Conservation (phyloP, 768 basidiomycete genomes). For the Leccinellum rugosiceps region DNA sequence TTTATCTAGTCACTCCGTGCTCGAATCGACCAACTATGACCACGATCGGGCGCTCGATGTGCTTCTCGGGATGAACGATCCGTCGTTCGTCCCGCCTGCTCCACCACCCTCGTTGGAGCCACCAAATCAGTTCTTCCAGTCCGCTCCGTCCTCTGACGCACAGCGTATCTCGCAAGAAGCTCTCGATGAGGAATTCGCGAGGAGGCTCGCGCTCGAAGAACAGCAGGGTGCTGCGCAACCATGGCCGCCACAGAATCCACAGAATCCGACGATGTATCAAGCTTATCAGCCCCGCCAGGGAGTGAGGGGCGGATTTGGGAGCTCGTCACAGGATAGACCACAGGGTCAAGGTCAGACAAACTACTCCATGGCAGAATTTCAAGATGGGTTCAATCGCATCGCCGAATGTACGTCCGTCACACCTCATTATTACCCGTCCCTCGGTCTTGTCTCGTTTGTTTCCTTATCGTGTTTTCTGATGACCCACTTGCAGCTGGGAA, state of each 20-base stretch:
- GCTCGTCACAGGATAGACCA: neutral
- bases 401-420: constrained; percentile 64
- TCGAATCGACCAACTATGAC: constrained; percentile 67
- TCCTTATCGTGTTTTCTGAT: neutral
- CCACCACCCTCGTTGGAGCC: neutral
- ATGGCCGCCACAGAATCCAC: constrained; percentile 14
- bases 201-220: constrained; percentile 65
- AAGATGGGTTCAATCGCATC: constrained; percentile 70
- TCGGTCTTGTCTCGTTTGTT: neutral
- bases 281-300: constrained; percentile 24
- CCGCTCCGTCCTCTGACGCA: constrained; percentile 24
- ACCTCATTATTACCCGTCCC: too few species aligned
- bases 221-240: constrained; percentile 31
- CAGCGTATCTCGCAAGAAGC: constrained; percentile 51
- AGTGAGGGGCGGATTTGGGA: constrained; percentile 7
- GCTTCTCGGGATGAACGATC: constrained; percentile 84
- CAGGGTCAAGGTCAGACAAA: constrained; percentile 25
- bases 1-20: constrained; percentile 55
- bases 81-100: constrained; percentile 53
- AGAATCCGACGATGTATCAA: constrained; percentile 15
- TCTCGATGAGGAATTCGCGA: constrained; percentile 77
- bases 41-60: constrained; percentile 75
- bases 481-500: constrained; percentile 54
- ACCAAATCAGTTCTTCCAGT: neutral
- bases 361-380: constrained; percentile 63